Evolutionary conservation across 257 asterid genomes (phyloP), one percentile per base, ranked within the genome.

Genomic region (Perilla frutescens): DNA sequence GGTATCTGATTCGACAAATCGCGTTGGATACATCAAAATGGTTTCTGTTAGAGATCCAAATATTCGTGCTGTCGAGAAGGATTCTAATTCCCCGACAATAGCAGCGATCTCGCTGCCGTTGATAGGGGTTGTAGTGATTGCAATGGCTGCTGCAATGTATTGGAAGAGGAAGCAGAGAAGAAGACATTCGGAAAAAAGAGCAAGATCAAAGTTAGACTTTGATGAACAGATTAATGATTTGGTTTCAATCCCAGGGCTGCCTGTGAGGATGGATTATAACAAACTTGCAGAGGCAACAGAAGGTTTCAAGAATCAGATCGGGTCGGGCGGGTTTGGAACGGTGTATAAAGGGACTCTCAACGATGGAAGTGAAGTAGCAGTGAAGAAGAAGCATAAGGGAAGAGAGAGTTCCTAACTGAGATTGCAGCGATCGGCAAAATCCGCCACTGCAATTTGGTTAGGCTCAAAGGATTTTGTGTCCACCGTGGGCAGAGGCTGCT

Each of bases 281-380:
- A 93, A 86, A 47, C 82, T 93, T 0, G 81, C 65, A 0, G 76
- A 57, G 34, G 97, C 97, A 3, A 91, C 98, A 0, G 84, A 80
- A 39, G 71, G 56, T 15, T 93, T 93, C 80, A 78, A 48, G 59
- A 80, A 77, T 14, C 84, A 63, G 44, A 85, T 93, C 26, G 98
- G 98, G 7, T 82, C 96, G 0, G 98, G 98, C 11, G 98, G 97
- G 14, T 91, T 91, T 40, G 97, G 98, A 4, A 79, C 86, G 0
- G 96, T 93, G 12, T 93, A 81, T 51, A 93, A 85, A 83, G 98
- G 98, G 7, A 75, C 75, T 3, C 92, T 93, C 2, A 44, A 70
- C 4, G 92, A 91, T 68, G 87, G 85, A 43, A 55, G 83, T 0
- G 83, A 81, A 3, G 84, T 93, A 13, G 98, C 97, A 1, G 98